Percentiles rank a stretch among this genome's conserved stretches.
Conservation (phyloP, 2,329 filamentous ascomycete species). For the Colletotrichum navitas region DNA sequence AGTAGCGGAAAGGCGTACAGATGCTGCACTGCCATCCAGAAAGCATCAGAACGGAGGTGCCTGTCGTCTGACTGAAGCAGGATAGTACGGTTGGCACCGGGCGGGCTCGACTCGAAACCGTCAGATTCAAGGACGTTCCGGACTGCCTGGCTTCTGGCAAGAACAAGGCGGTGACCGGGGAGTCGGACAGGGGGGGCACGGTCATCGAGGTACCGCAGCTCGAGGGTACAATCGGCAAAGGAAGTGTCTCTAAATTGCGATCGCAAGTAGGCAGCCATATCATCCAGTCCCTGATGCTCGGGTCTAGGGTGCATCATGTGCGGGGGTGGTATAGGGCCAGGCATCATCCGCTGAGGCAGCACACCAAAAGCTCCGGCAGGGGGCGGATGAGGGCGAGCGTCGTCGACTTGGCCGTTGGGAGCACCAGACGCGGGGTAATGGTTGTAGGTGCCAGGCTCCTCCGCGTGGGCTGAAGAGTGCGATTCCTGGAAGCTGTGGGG, state of each 20-base stretch:
- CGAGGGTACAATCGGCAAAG: constrained; percentile 61
- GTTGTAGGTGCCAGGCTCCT: constrained; percentile 58
- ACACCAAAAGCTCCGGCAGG: constrained; percentile 29
- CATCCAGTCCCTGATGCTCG: constrained; percentile 48
- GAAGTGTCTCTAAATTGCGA: constrained; percentile 53
- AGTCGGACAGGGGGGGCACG: constrained; percentile 57
- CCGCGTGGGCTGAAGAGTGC: constrained; percentile 65
- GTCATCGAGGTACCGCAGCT: constrained; percentile 59
- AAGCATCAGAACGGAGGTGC: constrained; percentile 67
- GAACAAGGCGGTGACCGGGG: constrained; percentile 66
- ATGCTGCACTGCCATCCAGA: constrained; percentile 68
- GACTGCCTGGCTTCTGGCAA: constrained; percentile 64
- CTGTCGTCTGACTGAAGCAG: constrained; percentile 63
- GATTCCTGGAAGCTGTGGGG: constrained; percentile 74
- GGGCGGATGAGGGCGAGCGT: constrained; percentile 44
- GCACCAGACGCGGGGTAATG: constrained; percentile 56
- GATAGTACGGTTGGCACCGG: constrained; percentile 53
- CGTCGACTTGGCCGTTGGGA: constrained; percentile 52
- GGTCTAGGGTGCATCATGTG: constrained; percentile 42
- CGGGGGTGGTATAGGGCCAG: constrained; percentile 45
- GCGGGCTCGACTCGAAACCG: constrained; percentile 42
- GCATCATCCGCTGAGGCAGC: constrained; percentile 50
- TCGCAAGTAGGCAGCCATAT: constrained; percentile 55
- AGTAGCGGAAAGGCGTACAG: constrained; percentile 69
- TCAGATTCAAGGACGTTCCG: constrained; percentile 45